phyloP scores from a whole-genome alignment of 2,329 filamentous ascomycete genomes.

The Trichoderma afroharzianum region DNA sequence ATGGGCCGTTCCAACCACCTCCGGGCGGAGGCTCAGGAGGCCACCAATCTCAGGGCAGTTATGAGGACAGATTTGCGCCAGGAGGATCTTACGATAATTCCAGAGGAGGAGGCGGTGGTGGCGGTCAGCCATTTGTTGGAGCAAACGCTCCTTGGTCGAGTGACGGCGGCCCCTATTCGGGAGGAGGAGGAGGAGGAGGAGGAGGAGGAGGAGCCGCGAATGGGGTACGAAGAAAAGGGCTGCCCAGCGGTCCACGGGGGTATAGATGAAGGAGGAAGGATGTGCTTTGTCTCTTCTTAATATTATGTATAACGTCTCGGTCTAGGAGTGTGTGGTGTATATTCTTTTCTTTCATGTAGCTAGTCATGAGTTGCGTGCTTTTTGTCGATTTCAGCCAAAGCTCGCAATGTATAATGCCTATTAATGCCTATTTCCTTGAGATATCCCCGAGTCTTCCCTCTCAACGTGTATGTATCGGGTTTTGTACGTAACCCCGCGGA shows the following conservation, averaged over 20 bases:
- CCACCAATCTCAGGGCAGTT: conserved; percentile 32
- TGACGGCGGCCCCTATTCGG: conserved; percentile 35
- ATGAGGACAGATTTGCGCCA: conserved; percentile 46
- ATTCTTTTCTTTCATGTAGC: conserved; percentile 4
- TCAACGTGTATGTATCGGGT: neutral
- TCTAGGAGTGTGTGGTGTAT: conserved; percentile 9
- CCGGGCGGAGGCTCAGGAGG: conserved; percentile 20
- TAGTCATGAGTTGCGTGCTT: conserved; percentile 8
- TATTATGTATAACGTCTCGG: conserved; percentile 9
- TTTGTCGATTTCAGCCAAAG: neutral
- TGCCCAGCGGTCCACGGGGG: conserved; percentile 45
- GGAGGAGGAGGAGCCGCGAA: conserved; percentile 23
- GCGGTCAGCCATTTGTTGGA: conserved; percentile 40
- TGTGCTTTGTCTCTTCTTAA: neutral
- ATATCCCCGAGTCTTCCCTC: neutral
- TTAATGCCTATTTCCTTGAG: conserved; percentile 7
- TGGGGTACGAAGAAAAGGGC: conserved; percentile 36
- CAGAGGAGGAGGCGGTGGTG: conserved; percentile 22
- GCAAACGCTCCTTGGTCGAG: conserved; percentile 48
- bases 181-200: too few relatives aligned
- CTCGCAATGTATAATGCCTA: conserved; percentile 13
- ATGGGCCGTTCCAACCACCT: conserved; percentile 48
- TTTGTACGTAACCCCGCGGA: neutral
- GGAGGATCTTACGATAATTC: conserved; percentile 41
- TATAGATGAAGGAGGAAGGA: conserved; percentile 30